Conservation (phyloP, 2,329 filamentous ascomycete species). For the Paracoccidioides brasiliensis region DNA sequence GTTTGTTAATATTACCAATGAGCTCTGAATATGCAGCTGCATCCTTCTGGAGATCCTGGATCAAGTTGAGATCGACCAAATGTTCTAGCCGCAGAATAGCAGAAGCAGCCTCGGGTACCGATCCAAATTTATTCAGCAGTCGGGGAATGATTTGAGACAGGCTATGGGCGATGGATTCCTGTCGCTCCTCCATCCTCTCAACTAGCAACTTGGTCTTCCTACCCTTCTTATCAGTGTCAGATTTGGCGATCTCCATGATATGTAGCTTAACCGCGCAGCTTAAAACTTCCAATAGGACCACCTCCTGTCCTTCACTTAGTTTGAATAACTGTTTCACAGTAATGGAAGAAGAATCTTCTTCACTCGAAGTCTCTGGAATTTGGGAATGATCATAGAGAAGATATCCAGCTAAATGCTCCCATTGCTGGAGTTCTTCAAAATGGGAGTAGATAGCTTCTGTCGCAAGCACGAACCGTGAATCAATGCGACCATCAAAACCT, state of each 20-base stretch:
- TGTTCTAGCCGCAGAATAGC: conserved; percentile 77
- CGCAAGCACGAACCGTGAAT: conserved; percentile 75
- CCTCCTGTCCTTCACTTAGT: conserved; percentile 63
- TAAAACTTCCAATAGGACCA: conserved; percentile 74
- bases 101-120: conserved; percentile 73
- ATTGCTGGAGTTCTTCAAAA: conserved; percentile 66
- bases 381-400: conserved; percentile 81
- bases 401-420: conserved; percentile 82
- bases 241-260: conserved; percentile 53
- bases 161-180: conserved; percentile 60
- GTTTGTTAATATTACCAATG: conserved; percentile 81
- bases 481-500: conserved; percentile 49
- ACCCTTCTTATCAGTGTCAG: conserved; percentile 40
- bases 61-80: conserved; percentile 71
- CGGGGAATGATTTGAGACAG: conserved; percentile 69
- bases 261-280: conserved; percentile 67
- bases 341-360: conserved; percentile 46
- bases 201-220: conserved; percentile 48
- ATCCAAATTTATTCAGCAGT: conserved; percentile 84
- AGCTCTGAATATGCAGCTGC: conserved; percentile 66
- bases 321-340: conserved; percentile 60
- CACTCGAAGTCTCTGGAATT: conserved; percentile 40
- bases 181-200: conserved; percentile 51
- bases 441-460: conserved; percentile 76
- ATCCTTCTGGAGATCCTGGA: conserved; percentile 79